phyloP scores from a whole-genome alignment of 257 asterid species.

The Nicotiana paniculata region DNA sequence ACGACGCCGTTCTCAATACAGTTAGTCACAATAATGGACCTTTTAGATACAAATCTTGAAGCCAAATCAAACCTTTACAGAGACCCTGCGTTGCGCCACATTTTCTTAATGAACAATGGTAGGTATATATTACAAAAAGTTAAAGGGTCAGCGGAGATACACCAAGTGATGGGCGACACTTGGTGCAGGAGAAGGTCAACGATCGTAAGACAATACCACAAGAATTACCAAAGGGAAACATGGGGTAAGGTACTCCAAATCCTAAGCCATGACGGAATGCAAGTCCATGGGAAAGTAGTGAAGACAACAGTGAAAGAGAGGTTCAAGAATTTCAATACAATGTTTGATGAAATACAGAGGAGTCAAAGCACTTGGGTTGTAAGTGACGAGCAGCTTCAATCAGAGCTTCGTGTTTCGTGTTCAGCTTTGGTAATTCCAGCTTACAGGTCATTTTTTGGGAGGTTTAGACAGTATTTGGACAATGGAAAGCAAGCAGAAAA shows the following conservation, averaged over 20 bases:
- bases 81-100: constrained; percentile 45
- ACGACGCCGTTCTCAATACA: constrained; percentile 48
- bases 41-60: constrained; percentile 47
- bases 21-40: constrained; percentile 51
- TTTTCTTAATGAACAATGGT: constrained; percentile 86
- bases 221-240: constrained; percentile 78
- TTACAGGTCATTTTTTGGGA: constrained; percentile 64
- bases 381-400: constrained; percentile 79
- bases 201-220: constrained; percentile 68
- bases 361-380: constrained; percentile 77
- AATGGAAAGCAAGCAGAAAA: constrained; percentile 47
- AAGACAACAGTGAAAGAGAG: constrained; percentile 60
- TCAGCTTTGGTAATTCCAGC: constrained; percentile 77
- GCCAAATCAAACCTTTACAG: constrained; percentile 52
- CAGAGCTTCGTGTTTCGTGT: constrained; percentile 75
- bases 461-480: constrained; percentile 61
- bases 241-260: constrained; percentile 64
- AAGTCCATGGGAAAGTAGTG: constrained; percentile 41
- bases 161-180: constrained; percentile 62
- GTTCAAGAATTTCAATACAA: constrained; percentile 50
- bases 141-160: constrained; percentile 58
- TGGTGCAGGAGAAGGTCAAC: constrained; percentile 80
- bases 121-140: constrained; percentile 71
- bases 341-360: constrained; percentile 63
- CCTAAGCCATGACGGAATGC: constrained; percentile 57